phyloP scores from a whole-genome alignment of 2,329 filamentous ascomycete species.

The Conoideocrella luteorostrata region DNA sequence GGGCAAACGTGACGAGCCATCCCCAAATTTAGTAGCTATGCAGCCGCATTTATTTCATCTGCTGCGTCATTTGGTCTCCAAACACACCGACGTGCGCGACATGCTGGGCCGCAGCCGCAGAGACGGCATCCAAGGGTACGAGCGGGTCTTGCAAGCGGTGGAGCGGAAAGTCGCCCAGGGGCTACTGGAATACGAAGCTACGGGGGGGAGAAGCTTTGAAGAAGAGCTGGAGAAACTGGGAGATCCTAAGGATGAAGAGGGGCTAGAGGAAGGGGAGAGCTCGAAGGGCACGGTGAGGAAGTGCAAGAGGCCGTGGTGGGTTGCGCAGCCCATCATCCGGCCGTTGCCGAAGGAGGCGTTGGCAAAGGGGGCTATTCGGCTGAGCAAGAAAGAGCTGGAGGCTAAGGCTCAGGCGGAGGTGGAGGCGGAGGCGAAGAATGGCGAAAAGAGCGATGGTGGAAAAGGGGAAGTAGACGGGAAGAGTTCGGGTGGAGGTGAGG shows the following conservation, averaged over 20 bases:
- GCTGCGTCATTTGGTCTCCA: constrained; percentile 71
- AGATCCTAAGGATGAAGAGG: constrained; percentile 21
- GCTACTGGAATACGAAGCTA: constrained; percentile 58
- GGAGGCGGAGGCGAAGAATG: constrained; percentile 37
- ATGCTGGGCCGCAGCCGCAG: constrained; percentile 63
- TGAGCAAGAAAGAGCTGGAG: constrained; percentile 61
- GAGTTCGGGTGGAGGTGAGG: neutral
- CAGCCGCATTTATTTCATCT: constrained; percentile 93
- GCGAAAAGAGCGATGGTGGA: constrained; percentile 17
- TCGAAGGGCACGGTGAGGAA: constrained; percentile 61
- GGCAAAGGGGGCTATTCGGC: constrained; percentile 68
- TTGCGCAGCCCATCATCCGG: constrained; percentile 80
- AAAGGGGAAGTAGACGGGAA: constrained; percentile 19
- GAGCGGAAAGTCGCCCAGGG: constrained; percentile 70
- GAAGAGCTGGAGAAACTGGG: constrained; percentile 25
- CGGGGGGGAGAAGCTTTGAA: constrained; percentile 42
- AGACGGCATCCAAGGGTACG: constrained; percentile 70
- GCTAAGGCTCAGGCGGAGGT: constrained; percentile 10
- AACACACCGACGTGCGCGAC: constrained; percentile 79
- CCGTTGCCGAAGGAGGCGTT: constrained; percentile 84
- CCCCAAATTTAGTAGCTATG: constrained; percentile 68
- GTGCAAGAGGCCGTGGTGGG: constrained; percentile 82
- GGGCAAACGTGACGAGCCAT: constrained; percentile 31
- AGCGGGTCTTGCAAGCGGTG: constrained; percentile 67
- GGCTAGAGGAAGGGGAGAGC: constrained; percentile 45